Evolutionary conservation across 805 yeast species (phyloP), one percentile per base, ranked within the genome.

Genomic region (Metschnikowia koreensis): DNA sequence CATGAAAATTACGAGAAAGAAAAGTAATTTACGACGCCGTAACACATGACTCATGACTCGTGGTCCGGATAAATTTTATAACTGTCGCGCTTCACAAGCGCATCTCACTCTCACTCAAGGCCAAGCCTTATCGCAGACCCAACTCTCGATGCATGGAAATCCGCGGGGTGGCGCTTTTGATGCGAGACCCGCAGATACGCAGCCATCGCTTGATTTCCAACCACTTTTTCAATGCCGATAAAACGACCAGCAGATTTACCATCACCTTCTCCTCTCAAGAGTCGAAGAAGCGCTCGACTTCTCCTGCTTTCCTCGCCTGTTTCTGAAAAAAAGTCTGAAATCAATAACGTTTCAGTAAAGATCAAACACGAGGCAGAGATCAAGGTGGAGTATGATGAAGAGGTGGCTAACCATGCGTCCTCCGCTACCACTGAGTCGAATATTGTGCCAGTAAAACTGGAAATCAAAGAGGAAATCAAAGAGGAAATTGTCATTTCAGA

Each of bases 381-480:
- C 37, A 51, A 50, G 46, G 54, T 53, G 22, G 57, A 53, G 36
- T 47, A 39, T 39, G 54, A 47, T 16, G 43, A 22, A 22, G 22
- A 22, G 22, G 22, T 22, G 22, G 22, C 22, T 22, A 22, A 22
- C 22, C 22, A 2, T 4, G 22, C 4, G 2, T 22, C 34, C 34
- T 12, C 34, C 10, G 34, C 10, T 31, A 12, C 38, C 27, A 42
- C 46, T 33, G 38, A 33, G n/a, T 15, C 28, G 29, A 17, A 16
- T 22, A 2, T 27, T 7, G 41, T 22, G 9, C 7, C 16, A 28
- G 26, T 38, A n/a, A 29, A 38, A 29, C 41, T 36, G n/a, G 16
- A 37, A 16, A 29, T 31, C 8, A 31, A 15, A 11, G 16, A 31
- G 27, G 40, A 43, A 27, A 5, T 11, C 29, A 36, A 22, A 22